Conservation (phyloP, 306 rosid species). For the Psophocarpus tetragonolobus region DNA sequence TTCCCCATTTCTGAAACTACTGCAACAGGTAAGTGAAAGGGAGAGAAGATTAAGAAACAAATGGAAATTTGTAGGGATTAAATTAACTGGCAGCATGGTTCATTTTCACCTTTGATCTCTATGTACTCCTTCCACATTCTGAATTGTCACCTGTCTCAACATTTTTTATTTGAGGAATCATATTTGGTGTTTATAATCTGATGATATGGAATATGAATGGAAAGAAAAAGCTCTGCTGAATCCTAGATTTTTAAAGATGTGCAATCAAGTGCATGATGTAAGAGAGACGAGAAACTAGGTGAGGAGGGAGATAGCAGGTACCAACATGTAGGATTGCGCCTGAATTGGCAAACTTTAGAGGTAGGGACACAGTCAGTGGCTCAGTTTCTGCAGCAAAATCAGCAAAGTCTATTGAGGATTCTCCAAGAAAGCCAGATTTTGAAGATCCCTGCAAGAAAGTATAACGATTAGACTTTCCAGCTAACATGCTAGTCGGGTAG, state of each 20-base stretch:
- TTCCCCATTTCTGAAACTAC: background rate
- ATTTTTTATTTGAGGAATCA: background rate
- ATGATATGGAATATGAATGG: background rate
- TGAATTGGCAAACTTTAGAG: conserved; percentile 12
- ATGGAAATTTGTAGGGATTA: background rate
- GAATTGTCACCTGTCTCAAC: conserved; percentile 13
- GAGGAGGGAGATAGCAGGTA: background rate
- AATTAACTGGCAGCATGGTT: background rate
- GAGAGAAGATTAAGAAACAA: background rate
- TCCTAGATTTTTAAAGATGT: background rate
- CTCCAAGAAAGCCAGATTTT: conserved; percentile 14
- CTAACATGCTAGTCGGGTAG: background rate
- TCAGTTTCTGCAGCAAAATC: conserved; percentile 11
- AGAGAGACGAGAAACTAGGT: background rate
- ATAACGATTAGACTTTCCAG: background rate
- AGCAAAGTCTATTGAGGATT: conserved; percentile 3
- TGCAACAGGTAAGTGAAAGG: background rate
- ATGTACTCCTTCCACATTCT: background rate
- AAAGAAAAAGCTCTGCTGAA: background rate
- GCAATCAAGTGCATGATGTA: background rate
- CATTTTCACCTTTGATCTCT: background rate
- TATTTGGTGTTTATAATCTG: background rate
- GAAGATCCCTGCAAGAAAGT: conserved; percentile 2
- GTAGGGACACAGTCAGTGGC: background rate
- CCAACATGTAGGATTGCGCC: conserved; percentile 1